These are phyloP conservation scores for Exophiala sp. DNA, from an alignment of 2,329 filamentous ascomycete species.

Conservation along the genomic window DNA sequence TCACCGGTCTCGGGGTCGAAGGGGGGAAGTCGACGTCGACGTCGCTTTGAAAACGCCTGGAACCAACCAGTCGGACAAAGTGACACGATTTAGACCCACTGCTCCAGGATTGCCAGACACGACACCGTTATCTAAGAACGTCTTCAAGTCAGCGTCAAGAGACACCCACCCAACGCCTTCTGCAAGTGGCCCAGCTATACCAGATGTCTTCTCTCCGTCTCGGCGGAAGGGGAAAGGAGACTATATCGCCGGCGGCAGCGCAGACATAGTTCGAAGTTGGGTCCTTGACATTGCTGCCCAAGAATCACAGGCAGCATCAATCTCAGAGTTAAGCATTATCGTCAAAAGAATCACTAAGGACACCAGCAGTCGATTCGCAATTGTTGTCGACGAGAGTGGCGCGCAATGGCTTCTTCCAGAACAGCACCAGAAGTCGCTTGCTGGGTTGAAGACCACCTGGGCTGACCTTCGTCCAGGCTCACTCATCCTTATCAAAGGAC, in stretches of 20 bases:
- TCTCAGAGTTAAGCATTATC: slow-evolving; percentile 4
- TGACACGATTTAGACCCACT: slow-evolving; percentile 4
- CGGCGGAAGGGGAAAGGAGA: slow-evolving; percentile 22
- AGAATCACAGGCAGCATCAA: slow-evolving; percentile 5
- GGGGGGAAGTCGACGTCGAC: slow-evolving; percentile 1
- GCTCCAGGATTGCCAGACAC: not conserved
- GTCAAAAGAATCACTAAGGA: slow-evolving; percentile 10
- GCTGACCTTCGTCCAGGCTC: slow-evolving; percentile 5
- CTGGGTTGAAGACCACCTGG: not conserved
- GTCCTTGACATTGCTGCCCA: slow-evolving; percentile 22
- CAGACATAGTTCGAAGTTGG: slow-evolving; percentile 23
- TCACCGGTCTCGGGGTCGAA: slow-evolving; percentile 4
- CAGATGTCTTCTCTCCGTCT: slow-evolving; percentile 28
- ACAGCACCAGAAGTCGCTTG: slow-evolving; percentile 7
- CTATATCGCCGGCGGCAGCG: slow-evolving; percentile 23
- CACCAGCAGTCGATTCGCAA: slow-evolving; percentile 15
- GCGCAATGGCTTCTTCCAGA: slow-evolving; percentile 20
- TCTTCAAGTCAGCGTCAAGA: slow-evolving; percentile 8
- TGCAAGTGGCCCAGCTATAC: slow-evolving; percentile 12
- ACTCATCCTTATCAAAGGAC: slow-evolving; percentile 13
- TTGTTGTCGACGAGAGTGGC: slow-evolving; percentile 12
- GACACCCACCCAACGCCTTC: not conserved
- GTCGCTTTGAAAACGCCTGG: not conserved
- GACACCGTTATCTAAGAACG: slow-evolving; percentile 4
- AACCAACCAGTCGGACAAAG: slow-evolving; percentile 2